Evolutionary conservation across 1,284 basidiomycete genomes (phyloP), one percentile per base, ranked within the genome.

Genomic region (Apiotrichum sp.): DNA sequence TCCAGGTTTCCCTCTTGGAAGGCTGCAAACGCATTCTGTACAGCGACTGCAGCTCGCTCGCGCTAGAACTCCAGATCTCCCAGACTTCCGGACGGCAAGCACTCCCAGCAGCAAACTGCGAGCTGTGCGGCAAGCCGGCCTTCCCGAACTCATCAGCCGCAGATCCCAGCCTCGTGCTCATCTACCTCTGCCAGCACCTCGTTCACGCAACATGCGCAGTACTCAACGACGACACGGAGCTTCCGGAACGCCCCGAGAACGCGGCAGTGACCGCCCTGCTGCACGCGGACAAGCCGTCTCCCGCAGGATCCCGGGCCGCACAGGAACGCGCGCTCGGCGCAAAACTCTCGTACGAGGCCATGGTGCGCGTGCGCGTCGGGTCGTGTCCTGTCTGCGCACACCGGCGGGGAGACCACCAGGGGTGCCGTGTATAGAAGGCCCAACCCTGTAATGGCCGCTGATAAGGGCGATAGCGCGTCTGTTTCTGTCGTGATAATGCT

Each of bases 121-220:
- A 80, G 1, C 75, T 91, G 35, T 93, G 90, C 67, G 67, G 73
- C 5, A 78, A 81, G 22, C 78, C 83, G 0, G 73, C 88, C 5
- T 84, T 85, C 65, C 81, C 84, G 45, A 78, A 77, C 1, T 50
- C 62, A 8, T 52, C 66, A 2, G 48, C 50, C 11, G 45, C 55
- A 9, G 43, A 46, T 16, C 36, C 45, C 1, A 50, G 57, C 1
- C 22, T 62, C 59, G 34, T 56, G 57, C 22, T 93, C 4, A 72
- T 92, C n/a, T 93, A 89, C 74, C 79, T 95, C 9, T 95, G 91
- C 73, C 83, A 87, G 34, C 92, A 93, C 67, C 81, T 88, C 49
- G 86, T 91, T 0, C 91, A 93, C 67, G 86, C 86, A 0, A 76
- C 79, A 9, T 93, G 90, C 53, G 70, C 70, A 1, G 58, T 74